Base-by-base conservation (phyloP, 2,329 filamentous ascomycete genomes). In the Trichoderma sp. region DNA sequence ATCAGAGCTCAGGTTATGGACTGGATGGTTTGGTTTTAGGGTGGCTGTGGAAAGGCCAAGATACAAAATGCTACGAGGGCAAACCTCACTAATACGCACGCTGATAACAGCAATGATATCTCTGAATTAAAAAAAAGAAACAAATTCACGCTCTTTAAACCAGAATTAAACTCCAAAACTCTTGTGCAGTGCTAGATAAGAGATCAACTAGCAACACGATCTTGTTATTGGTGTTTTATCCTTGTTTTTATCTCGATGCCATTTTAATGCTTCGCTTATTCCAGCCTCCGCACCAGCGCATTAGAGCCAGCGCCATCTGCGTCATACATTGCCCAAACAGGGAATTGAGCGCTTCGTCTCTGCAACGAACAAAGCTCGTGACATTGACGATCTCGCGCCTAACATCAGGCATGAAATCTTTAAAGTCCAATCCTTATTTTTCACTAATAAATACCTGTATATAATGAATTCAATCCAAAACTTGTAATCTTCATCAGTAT, bases 261-360 rank as follows among this genome's bases (percentile, higher is more conserved):
- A 9, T n/a, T 9, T 47, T 11, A n/a, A 53, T 32, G 64, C 64
- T 15, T 62, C 66, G 43, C 59, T 53, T 69, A 47, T 17, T 55
- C 67, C 67, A 58, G 47, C 47, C 47, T 23, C 47, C 67, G 67
- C 67, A 39, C 36, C 15, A 36, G 23, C 61, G 57, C 67, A 62
- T 70, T 53, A 55, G 30, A 62, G 15, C 30, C 47, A 43, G 57
- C 71, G 71, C 71, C 71, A 72, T 72, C 34, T 72, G 71, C 71
- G 66, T 70, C 71, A 72, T 70, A 8, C 4, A 15, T 28, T 68
- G 55, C 70, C 64, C 7, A 36, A 59, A 34, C 6, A 11, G 30
- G 62, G 4, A 47, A 67, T 53, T 43, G 70, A 71, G 73, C 68
- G 70, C 64, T 12, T 23, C 32, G 17, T 23, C 32, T 57, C 39